Base-by-base conservation (phyloP, 1,284 basidiomycete genomes). In the Schizophyllum commune region DNA sequence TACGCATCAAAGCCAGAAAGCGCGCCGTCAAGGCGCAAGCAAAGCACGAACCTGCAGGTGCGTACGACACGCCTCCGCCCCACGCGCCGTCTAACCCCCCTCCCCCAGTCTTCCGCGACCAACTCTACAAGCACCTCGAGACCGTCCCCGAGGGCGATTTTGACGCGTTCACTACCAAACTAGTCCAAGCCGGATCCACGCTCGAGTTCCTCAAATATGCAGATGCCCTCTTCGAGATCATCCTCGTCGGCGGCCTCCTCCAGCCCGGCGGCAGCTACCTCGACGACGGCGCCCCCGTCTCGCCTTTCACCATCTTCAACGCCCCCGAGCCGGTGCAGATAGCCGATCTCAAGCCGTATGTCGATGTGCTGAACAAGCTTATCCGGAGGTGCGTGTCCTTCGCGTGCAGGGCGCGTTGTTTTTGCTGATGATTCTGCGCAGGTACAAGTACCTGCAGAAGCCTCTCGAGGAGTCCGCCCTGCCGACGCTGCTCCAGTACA, bases 391-490 rank as follows among this genome's bases (percentile, higher is more conserved):
- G 68, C 62, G 76, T 27, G 55, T 15, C 4, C 55, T 62, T 52
- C 59, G 47, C 61, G 57, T 57, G 58, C 21, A 69, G 63, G 66
- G 33, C 62, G 34, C 60, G 6, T 55, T 39, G 53, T 39, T 32
- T 61, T 27, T 27, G 51, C 27, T 47, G 9, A 20, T 19, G 19
- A 21, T 55, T 5, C 27, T 27, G 19, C 19, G 19, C 68, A 94
- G 92, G 76, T 98, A 97, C 83, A 98, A 98, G 75, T 98, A 98
- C 81, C 90, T 98, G 67, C 96, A 98, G 77, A 94, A 90, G 74
- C 94, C 95, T 54, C 86, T 98, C 57, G 96, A 98, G 76, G 89
- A 89, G 72, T 84, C 81, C 53, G 84, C 92, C 62, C 81, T 98
- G 33, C 91, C 92, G 2, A 84, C 83, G 58, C 82, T 98, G 59